These are phyloP conservation scores for Picochlorum sp. DNA, from an alignment of 139 green algal genomes.

Conservation along the genomic window DNA sequence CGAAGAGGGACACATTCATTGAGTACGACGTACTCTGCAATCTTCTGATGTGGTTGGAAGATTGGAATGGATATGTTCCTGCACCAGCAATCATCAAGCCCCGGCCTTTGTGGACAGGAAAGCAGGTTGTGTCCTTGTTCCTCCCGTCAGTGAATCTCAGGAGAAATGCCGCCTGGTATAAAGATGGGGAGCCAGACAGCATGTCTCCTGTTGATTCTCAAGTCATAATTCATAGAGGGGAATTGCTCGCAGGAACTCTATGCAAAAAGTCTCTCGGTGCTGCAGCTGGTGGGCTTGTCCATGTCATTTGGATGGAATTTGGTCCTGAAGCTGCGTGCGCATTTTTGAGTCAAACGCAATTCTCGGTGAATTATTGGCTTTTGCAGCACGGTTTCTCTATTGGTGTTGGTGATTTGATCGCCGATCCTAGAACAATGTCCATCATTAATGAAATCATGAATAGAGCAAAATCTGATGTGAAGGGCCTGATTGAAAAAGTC, in stretches of 20 bases:
- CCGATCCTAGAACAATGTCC: slow-evolving; percentile 81
- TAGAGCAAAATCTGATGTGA: slow-evolving; percentile 74
- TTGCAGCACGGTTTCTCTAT: slow-evolving; percentile 91
- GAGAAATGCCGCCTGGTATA: slow-evolving; percentile 74
- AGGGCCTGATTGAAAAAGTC: slow-evolving; percentile 70
- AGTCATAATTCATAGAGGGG: slow-evolving; percentile 84
- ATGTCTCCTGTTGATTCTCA: slow-evolving; percentile 82
- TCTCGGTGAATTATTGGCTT: slow-evolving; percentile 93
- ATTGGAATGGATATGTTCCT: slow-evolving; percentile 91
- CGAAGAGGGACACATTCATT: slow-evolving; percentile 97
- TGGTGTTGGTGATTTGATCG: slow-evolving; percentile 95
- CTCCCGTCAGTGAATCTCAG: slow-evolving; percentile 78
- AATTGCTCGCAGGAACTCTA: slow-evolving; percentile 80
- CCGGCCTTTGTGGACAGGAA: slow-evolving; percentile 91
- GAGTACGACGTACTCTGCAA: slow-evolving; percentile 91
- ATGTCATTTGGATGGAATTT: slow-evolving; percentile 92
- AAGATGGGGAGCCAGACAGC: slow-evolving; percentile 68
- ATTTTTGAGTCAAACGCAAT: slow-evolving; percentile 76
- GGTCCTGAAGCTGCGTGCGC: slow-evolving; percentile 75
- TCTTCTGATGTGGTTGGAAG: slow-evolving; percentile 90
- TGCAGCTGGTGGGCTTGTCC: slow-evolving; percentile 73
- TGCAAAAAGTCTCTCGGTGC: slow-evolving; percentile 95
- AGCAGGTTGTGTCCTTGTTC: slow-evolving; percentile 81
- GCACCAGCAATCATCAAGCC: slow-evolving; percentile 91
- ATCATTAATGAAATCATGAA: slow-evolving; percentile 91